These are phyloP conservation scores for Pilaira anomala DNA, from an alignment of 192 early-diverging fungal genomes.

Conservation along the genomic window DNA sequence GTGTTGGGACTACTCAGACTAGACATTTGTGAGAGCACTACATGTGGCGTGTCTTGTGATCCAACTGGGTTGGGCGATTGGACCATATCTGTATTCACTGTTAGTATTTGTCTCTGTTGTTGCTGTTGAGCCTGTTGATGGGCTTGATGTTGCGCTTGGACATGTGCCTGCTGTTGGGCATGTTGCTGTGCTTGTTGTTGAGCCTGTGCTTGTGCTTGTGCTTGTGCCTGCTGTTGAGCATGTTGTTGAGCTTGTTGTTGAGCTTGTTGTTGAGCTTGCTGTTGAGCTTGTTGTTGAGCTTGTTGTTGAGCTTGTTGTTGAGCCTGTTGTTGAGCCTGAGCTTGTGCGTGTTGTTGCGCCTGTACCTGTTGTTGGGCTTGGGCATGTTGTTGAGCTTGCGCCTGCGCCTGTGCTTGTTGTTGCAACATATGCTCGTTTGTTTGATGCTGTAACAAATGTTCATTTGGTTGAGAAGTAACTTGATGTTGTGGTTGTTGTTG, in stretches of 20 bases:
- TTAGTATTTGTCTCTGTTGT: not conserved
- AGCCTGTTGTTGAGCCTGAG: constrained; percentile 1
- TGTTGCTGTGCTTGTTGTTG: constrained; percentile 7
- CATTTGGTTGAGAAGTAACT: not conserved
- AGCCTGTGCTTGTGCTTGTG: not conserved
- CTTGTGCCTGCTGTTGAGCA: not conserved
- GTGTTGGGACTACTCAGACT: not conserved
- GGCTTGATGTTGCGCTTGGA: constrained; percentile 1
- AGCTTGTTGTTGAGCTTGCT: constrained; percentile 15
- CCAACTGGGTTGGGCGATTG: not conserved
- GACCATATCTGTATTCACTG: constrained; percentile 12
- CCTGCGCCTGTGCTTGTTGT: constrained; percentile 2
- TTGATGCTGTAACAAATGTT: constrained; percentile 3
- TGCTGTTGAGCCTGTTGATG: constrained; percentile 1
- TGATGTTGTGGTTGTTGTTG: no score
- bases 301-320: not conserved
- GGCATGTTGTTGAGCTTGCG: constrained; percentile 2
- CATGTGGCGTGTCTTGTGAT: constrained; percentile 3
- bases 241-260: constrained; percentile 10
- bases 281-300: constrained; percentile 3
- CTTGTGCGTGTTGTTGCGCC: constrained; percentile 10
- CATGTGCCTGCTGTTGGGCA: no score
- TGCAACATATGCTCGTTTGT: not conserved
- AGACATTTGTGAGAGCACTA: constrained; percentile 13
- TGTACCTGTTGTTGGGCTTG: constrained; percentile 13